phyloP scores from a whole-genome alignment of 345 rosid species.

The Citrus sinensis region DVS_A1.0 CM039163.1:745501-746000 shows the following conservation, averaged over 20 bases:
- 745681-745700: conserved; percentile 55
- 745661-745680: neutral
- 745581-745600: neutral
- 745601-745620: neutral
- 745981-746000: conserved; percentile 1
- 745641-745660: neutral
- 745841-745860: conserved; percentile 72
- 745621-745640: neutral
- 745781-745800: conserved; percentile 99
- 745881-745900: conserved; percentile 89
- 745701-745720: conserved; percentile 98
- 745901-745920: conserved; percentile 95
- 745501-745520: neutral
- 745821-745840: conserved; percentile 85
- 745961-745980: conserved; percentile 30
- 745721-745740: conserved; percentile 84
- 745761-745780: conserved; percentile 88
- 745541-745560: neutral
- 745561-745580: neutral
- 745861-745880: conserved; percentile 97
- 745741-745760: conserved; percentile 90
- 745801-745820: conserved; percentile 98
- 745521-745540: neutral
- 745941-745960: conserved; percentile 66
- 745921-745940: conserved; percentile 78